Conservation (phyloP, 495 filamentous ascomycete species). For the Aeminium ludgeri region DNA sequence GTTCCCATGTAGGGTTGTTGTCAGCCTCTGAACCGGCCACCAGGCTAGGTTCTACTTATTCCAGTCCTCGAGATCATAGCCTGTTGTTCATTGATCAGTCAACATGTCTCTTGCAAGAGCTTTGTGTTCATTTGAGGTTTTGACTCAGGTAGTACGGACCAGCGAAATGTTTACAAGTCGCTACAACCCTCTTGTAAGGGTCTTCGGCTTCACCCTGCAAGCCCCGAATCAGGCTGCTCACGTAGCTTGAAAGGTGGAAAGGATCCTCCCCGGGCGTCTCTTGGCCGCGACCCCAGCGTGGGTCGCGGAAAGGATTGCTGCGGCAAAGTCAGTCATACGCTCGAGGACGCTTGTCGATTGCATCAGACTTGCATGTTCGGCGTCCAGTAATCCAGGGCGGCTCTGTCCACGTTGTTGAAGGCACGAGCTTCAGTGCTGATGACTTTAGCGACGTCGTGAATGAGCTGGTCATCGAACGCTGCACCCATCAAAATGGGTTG, state of each 20-base stretch:
- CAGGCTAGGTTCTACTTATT: constrained; percentile 18
- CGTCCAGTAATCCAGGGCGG: constrained; percentile 45
- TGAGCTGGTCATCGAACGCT: constrained; percentile 42
- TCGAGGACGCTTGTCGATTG: neutral
- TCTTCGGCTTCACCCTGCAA: constrained; percentile 6
- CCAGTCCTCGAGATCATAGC: constrained; percentile 50
- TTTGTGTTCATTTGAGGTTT: no score
- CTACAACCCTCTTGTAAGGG: constrained; percentile 7
- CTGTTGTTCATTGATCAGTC: no score
- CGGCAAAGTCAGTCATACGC: constrained; percentile 30
- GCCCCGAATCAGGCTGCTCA: constrained; percentile 30
- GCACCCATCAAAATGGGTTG: constrained; percentile 43
- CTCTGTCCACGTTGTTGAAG: constrained; percentile 42
- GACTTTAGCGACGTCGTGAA: constrained; percentile 37
- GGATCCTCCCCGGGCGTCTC: constrained; percentile 50
- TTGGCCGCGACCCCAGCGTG: constrained; percentile 43
- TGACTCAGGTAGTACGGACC: no score
- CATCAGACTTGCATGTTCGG: constrained; percentile 43
- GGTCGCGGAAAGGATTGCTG: constrained; percentile 50
- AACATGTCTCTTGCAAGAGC: no score
- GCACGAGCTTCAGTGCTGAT: constrained; percentile 50
- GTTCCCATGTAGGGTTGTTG: constrained; percentile 14
- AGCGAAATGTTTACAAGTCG: constrained; percentile 13
- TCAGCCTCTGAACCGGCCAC: no score
- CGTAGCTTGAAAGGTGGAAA: constrained; percentile 38